A percentile compares a stretch with the other conserved stretches of the same genome.
These are phyloP conservation scores for Globisporangium cylindrosporum DNA, from an alignment of 352 stramenopile species.

Conservation along the genomic window DNA sequence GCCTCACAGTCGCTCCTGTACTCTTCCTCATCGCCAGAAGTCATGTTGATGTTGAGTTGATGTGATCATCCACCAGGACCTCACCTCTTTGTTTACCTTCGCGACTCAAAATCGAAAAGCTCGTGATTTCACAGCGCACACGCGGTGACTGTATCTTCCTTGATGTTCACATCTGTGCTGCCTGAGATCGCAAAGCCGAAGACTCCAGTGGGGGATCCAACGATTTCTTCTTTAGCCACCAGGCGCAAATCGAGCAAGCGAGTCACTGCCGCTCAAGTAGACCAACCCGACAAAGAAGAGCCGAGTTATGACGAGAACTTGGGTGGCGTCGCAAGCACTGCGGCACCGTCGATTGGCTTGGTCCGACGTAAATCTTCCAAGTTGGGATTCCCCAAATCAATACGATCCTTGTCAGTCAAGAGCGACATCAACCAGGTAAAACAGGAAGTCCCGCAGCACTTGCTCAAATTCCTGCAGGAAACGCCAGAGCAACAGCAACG, in stretches of 20 bases:
- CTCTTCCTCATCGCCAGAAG: neutral
- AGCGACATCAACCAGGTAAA: slow-evolving; percentile 11
- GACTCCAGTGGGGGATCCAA: neutral
- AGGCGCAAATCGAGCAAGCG: slow-evolving; percentile 7
- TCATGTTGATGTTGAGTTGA: neutral
- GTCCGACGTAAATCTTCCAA: slow-evolving; percentile 25
- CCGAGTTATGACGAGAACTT: neutral
- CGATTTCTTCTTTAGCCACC: neutral
- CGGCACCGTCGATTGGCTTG: neutral
- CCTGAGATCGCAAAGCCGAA: slow-evolving; percentile 21
- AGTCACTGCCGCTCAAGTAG: neutral
- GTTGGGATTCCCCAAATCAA: slow-evolving; percentile 3
- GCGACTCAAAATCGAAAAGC: neutral
- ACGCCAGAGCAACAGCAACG: slow-evolving; percentile 48
- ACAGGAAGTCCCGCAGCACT: slow-evolving; percentile 39
- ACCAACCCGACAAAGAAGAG: neutral
- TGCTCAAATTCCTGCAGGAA: slow-evolving; percentile 59
- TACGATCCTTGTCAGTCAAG: neutral
- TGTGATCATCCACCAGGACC: neutral
- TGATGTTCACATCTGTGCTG: slow-evolving; percentile 25
- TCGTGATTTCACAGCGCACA: neutral
- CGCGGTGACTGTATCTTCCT: neutral
- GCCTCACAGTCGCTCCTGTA: neutral
- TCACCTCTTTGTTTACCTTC: neutral
- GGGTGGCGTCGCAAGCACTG: neutral